These are phyloP conservation scores for Hysterangium stoloniferum DNA, from an alignment of 768 basidiomycete genomes.

Conservation along the genomic window DNA sequence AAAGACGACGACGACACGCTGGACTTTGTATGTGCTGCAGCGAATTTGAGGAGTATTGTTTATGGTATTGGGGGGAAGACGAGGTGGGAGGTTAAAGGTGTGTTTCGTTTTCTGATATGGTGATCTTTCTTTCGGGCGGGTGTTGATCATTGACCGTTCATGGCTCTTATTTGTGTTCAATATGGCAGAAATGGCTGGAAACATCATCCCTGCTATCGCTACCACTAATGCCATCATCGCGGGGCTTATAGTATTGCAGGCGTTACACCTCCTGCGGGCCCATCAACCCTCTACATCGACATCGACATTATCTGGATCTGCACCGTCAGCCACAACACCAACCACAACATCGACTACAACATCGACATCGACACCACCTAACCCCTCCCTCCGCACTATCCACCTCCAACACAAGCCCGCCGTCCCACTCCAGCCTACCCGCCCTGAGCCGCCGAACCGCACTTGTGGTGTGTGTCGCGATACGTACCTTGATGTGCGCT, in stretches of 20 bases:
- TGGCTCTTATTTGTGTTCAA: no score
- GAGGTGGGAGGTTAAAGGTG: conserved; percentile 95
- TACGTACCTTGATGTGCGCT: conserved; percentile 64
- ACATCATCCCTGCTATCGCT: conserved; percentile 98
- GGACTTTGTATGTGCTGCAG: conserved; percentile 92
- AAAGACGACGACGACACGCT: conserved; percentile 97
- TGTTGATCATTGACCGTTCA: no score
- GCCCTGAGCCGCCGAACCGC: conserved; percentile 61
- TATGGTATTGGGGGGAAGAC: conserved; percentile 88
- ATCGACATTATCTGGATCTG: no score
- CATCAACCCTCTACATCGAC: conserved; percentile 20
- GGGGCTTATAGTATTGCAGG: conserved; percentile 89
- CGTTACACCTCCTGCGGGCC: conserved; percentile 66
- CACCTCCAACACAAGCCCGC: conserved; percentile 71
- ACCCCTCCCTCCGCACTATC: conserved; percentile 73
- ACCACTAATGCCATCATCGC: conserved; percentile 98
- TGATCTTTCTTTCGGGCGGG: no score
- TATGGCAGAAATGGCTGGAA: conserved; percentile 89
- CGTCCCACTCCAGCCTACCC: conserved; percentile 68
- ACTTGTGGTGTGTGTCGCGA: conserved; percentile 87
- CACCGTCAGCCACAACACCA: no score
- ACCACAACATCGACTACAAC: conserved; percentile 20
- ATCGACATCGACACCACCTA: conserved; percentile 21
- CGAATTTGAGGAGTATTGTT: conserved; percentile 85
- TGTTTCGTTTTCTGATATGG: no score